A percentile compares a stretch with the other conserved stretches of the same genome.
Conservation (phyloP, 1,284 basidiomycete species). For the Cutaneotrichosporon mucoides region DNA sequence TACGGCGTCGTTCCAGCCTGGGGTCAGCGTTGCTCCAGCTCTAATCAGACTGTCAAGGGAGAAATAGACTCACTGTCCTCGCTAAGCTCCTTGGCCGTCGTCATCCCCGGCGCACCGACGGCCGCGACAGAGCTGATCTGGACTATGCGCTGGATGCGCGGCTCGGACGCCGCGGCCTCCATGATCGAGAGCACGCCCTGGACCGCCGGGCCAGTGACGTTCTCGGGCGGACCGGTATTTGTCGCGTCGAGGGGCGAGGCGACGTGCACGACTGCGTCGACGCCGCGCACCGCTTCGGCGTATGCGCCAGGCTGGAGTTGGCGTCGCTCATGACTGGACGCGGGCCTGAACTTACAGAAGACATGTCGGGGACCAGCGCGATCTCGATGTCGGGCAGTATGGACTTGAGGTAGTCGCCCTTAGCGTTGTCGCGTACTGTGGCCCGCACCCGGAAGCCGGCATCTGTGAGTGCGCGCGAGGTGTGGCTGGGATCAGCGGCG, state of each 20-base stretch:
- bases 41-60: too few species aligned
- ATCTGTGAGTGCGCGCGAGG: slow-evolving; percentile 12
- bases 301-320: slow-evolving; percentile 58
- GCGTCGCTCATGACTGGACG: background rate
- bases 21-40: too few species aligned
- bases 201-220: background rate
- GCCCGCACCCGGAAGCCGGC: slow-evolving; percentile 53
- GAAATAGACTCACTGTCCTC: too few species aligned
- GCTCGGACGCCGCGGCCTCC: background rate
- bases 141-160: background rate
- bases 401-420: slow-evolving; percentile 54
- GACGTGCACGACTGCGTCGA: slow-evolving; percentile 56
- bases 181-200: slow-evolving; percentile 1
- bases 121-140: slow-evolving; percentile 28
- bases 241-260: slow-evolving; percentile 17
- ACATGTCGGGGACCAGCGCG: slow-evolving; percentile 57
- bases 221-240: background rate
- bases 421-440: slow-evolving; percentile 56
- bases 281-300: slow-evolving; percentile 62
- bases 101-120: slow-evolving; percentile 16
- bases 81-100: too few species aligned
- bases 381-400: slow-evolving; percentile 16
- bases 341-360: background rate
- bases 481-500: slow-evolving; percentile 16
- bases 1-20: slow-evolving; percentile 10